phyloP scores from a whole-genome alignment of 2,329 filamentous ascomycete species.

The Chaetomium sp. region DNA sequence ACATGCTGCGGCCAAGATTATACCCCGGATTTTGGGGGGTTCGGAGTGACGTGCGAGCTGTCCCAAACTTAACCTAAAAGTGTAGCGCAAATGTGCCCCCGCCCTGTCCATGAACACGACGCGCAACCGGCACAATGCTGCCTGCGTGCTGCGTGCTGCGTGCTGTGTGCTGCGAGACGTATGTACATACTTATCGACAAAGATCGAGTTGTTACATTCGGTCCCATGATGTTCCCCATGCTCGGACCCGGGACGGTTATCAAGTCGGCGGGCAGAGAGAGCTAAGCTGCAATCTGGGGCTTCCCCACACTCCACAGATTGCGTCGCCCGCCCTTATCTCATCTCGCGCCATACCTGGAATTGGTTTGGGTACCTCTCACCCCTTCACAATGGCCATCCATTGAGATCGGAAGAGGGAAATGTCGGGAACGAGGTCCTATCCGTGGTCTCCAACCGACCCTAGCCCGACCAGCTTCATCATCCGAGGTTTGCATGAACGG shows the following conservation, averaged over 20 bases:
- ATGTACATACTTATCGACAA: not conserved
- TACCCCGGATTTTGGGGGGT: slow-evolving; percentile 36
- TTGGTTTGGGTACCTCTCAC: slow-evolving; percentile 18
- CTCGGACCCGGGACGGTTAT: not conserved
- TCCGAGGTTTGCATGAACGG: not conserved
- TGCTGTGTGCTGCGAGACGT: not conserved
- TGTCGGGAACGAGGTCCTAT: slow-evolving; percentile 4
- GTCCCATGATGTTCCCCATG: slow-evolving; percentile 2
- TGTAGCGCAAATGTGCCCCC: not conserved
- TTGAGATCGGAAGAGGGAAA: slow-evolving; percentile 11
- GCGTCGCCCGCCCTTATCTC: slow-evolving; percentile 32
- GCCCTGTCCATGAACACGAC: not conserved
- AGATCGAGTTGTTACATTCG: not conserved
- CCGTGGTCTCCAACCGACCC: slow-evolving; percentile 3
- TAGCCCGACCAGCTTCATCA: not conserved
- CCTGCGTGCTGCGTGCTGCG: not conserved
- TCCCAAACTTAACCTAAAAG: not conserved
- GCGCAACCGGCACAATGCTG: not conserved
- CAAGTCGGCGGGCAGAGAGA: slow-evolving; percentile 7
- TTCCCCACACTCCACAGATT: slow-evolving; percentile 31
- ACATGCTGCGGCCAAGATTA: slow-evolving; percentile 20
- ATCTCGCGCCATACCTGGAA: slow-evolving; percentile 28
- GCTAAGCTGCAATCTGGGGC: not conserved
- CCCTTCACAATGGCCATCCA: slow-evolving; percentile 8
- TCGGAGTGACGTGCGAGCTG: slow-evolving; percentile 7